phyloP scores from a whole-genome alignment of 169 alveolate species.

The Plasmodium reichenowi region DNA sequence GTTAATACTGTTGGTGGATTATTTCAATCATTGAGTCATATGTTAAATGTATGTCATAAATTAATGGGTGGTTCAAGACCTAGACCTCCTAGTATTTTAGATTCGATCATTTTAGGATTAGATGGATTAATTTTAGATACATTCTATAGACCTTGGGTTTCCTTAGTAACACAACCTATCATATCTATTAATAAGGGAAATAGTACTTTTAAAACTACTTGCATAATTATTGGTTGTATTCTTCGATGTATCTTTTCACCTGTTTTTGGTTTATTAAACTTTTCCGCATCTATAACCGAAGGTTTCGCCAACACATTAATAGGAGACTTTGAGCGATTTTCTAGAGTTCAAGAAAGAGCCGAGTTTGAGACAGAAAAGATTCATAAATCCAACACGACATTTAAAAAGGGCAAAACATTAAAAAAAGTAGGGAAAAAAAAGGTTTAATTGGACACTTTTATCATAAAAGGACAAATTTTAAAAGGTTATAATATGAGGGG shows the following conservation, averaged over 20 bases:
- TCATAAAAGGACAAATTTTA: background rate
- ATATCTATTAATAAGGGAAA: conserved; percentile 82
- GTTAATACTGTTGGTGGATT: conserved; percentile 91
- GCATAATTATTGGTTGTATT: conserved; percentile 70
- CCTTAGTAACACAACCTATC: conserved; percentile 83
- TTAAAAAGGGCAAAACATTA: conserved; percentile 18
- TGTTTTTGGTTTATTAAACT: conserved; percentile 88
- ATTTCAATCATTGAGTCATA: conserved; percentile 90
- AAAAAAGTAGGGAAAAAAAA: conserved; percentile 5
- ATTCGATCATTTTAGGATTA: conserved; percentile 91
- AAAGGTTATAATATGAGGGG: too few species aligned
- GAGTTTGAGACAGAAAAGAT: conserved; percentile 83
- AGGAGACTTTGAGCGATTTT: conserved; percentile 93
- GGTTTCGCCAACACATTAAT: conserved; percentile 92
- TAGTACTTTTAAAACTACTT: conserved; percentile 51
- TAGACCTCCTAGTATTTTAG: conserved; percentile 91
- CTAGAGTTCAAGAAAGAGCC: conserved; percentile 86
- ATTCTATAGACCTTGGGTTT: conserved; percentile 92
- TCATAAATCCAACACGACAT: conserved; percentile 43
- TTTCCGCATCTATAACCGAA: conserved; percentile 90
- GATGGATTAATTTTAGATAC: conserved; percentile 90
- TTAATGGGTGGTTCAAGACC: conserved; percentile 91
- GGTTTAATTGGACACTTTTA: background rate
- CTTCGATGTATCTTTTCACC: conserved; percentile 89
- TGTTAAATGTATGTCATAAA: conserved; percentile 90